Conservation (phyloP, 2,329 filamentous ascomycete genomes). For the Phialemoniopsis sp. region DNA sequence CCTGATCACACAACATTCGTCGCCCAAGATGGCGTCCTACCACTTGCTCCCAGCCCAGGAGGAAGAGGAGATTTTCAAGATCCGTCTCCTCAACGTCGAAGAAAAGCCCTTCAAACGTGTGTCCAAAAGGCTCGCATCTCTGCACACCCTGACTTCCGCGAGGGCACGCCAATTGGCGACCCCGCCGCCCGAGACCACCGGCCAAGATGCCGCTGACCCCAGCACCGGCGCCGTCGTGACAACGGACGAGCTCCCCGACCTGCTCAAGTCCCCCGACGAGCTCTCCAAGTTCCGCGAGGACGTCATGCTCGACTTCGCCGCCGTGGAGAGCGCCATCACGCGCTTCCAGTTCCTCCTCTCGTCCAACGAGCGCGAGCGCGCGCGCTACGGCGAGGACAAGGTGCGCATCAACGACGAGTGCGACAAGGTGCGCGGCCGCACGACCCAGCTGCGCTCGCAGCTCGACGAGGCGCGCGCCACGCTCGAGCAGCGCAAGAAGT, state of each 20-base stretch:
- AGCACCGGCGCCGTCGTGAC: slow-evolving; percentile 25
- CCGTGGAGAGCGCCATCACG: slow-evolving; percentile 80
- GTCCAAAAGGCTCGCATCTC: slow-evolving; percentile 71
- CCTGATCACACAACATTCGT: too few relatives aligned
- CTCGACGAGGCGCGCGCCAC: slow-evolving; percentile 73
- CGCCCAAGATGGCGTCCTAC: slow-evolving; percentile 47
- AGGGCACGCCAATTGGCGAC: slow-evolving; percentile 53
- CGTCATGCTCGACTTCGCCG: slow-evolving; percentile 80
- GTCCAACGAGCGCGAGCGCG: slow-evolving; percentile 78
- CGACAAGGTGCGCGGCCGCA: slow-evolving; percentile 72
- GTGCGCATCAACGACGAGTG: slow-evolving; percentile 74
- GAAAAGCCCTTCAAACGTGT: slow-evolving; percentile 89
- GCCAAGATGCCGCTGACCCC: slow-evolving; percentile 9
- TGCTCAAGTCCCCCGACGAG: slow-evolving; percentile 34
- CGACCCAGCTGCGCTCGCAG: slow-evolving; percentile 65
- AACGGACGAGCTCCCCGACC: slow-evolving; percentile 31
- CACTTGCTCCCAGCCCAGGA: slow-evolving; percentile 69
- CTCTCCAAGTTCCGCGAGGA: slow-evolving; percentile 75
- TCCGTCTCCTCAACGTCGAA: slow-evolving; percentile 82
- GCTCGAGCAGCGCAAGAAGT: slow-evolving; percentile 74
- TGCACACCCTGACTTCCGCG: slow-evolving; percentile 57
- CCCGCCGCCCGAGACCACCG: slow-evolving; percentile 55
- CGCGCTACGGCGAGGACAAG: slow-evolving; percentile 79
- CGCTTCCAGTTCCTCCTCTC: slow-evolving; percentile 83
- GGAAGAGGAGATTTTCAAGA: slow-evolving; percentile 82